phyloP scores from a whole-genome alignment of 2,329 filamentous ascomycete genomes.

The Nemania sp. region DNA sequence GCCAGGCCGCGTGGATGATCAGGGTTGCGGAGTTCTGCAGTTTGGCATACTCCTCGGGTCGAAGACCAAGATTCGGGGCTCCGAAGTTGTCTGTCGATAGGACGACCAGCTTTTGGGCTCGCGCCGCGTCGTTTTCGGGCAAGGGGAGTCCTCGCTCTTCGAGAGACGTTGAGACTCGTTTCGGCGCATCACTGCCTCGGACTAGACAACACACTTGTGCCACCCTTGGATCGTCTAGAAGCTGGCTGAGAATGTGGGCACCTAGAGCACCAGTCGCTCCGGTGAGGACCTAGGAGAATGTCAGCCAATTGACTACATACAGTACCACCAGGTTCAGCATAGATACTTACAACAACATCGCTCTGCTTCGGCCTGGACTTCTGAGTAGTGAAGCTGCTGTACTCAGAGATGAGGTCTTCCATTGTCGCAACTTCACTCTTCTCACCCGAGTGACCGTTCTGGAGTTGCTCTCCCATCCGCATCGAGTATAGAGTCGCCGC shows the following conservation, averaged over 20 bases:
- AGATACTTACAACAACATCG: conserved; percentile 43
- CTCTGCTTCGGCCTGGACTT: conserved; percentile 34
- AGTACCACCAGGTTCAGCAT: not conserved
- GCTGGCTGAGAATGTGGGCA: conserved; percentile 54
- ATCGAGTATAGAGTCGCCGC: conserved; percentile 51
- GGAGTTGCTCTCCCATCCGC: conserved; percentile 44
- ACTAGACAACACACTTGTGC: conserved; percentile 55
- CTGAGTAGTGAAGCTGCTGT: conserved; percentile 55
- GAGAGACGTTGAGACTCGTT: conserved; percentile 42
- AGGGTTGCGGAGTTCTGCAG: conserved; percentile 52
- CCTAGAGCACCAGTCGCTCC: conserved; percentile 60
- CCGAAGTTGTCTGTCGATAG: conserved; percentile 56
- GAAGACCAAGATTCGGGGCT: conserved; percentile 55
- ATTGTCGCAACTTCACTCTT: conserved; percentile 52
- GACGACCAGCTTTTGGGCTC: conserved; percentile 51
- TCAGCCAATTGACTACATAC: conserved; percentile 20
- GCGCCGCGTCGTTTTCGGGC: conserved; percentile 21
- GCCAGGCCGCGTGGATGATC: conserved; percentile 62
- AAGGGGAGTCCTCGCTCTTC: conserved; percentile 39
- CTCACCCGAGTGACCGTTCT: conserved; percentile 32
- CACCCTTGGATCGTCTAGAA: conserved; percentile 53
- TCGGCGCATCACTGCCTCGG: conserved; percentile 43
- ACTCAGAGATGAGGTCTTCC: conserved; percentile 58
- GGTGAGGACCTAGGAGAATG: conserved; percentile 51
- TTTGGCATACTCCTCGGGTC: conserved; percentile 44